phyloP scores from a whole-genome alignment of 2,329 filamentous ascomycete genomes.

The Talaromyces sp. region DNA sequence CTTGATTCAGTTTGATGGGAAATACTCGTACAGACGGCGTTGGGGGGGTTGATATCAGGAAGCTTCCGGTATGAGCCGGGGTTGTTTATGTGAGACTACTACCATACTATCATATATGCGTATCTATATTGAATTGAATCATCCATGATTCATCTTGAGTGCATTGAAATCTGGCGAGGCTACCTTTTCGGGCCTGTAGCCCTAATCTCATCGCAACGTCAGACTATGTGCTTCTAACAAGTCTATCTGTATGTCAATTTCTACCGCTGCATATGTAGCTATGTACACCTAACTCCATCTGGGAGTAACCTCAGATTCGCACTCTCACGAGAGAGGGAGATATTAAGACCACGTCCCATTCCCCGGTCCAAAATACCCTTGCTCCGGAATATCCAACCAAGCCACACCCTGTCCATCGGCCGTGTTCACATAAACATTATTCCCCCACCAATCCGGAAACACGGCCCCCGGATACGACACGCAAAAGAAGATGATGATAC shows the following conservation, averaged over 20 bases:
- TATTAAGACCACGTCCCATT: conserved; percentile 29
- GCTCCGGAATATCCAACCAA: conserved; percentile 29
- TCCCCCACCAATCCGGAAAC: conserved; percentile 37
- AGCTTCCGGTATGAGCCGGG: conserved; percentile 6
- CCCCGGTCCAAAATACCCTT: conserved; percentile 34
- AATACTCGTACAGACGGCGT: conserved; percentile 16
- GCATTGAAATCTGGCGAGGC: neutral
- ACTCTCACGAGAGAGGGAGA: neutral
- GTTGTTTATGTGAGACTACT: conserved; percentile 9
- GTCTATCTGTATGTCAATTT: too few relatives aligned
- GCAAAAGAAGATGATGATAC: conserved; percentile 39
- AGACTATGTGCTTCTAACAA: too few relatives aligned
- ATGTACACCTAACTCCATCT: neutral
- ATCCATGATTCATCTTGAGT: neutral
- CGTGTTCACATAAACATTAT: conserved; percentile 35
- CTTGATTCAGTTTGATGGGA: conserved; percentile 11
- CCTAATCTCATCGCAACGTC: too few relatives aligned
- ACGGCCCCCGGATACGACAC: conserved; percentile 34
- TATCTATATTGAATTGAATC: conserved; percentile 1
- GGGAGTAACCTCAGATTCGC: neutral
- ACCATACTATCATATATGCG: neutral
- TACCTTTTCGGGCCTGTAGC: neutral
- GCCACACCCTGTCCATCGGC: conserved; percentile 32
- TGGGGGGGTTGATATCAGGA: conserved; percentile 6
- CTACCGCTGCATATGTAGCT: neutral